These are phyloP conservation scores for Nannochloropsis oceanica DNA, from an alignment of 108 stramenopile species.

Conservation along the genomic window DNA sequence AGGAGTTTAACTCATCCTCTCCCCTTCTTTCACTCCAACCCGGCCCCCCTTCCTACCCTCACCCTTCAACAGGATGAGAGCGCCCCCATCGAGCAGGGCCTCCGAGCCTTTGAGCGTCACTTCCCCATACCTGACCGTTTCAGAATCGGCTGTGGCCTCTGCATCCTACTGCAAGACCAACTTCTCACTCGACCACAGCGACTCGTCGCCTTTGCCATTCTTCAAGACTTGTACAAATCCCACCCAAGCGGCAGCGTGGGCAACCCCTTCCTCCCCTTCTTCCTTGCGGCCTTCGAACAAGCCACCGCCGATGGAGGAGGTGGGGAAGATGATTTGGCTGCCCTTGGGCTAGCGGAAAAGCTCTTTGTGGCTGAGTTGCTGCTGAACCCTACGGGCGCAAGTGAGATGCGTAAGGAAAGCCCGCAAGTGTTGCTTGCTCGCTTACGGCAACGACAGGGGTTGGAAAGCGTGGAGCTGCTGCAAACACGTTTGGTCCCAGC, in stretches of 20 bases:
- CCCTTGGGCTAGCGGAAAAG: not conserved
- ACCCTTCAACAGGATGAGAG: not conserved
- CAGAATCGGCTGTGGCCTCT: constrained; percentile 33
- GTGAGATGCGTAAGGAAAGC: not conserved
- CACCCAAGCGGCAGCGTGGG: constrained; percentile 15
- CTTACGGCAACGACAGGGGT: not conserved
- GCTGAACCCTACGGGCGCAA: not conserved
- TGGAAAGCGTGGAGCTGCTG: not conserved
- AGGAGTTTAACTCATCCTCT: too few species aligned
- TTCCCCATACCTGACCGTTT: constrained; percentile 31
- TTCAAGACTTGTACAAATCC: constrained; percentile 25
- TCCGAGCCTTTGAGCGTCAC: constrained; percentile 8
- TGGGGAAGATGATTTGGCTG: not conserved
- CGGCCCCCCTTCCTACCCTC: not conserved
- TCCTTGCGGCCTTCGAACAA: constrained; percentile 30
- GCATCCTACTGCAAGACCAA: constrained; percentile 40
- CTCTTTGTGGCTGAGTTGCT: not conserved
- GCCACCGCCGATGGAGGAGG: constrained; percentile 24
- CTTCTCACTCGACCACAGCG: constrained; percentile 34
- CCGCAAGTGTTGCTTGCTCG: not conserved
- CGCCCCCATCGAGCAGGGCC: not conserved
- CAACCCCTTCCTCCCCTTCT: constrained; percentile 38
- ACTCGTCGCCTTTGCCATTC: constrained; percentile 31
- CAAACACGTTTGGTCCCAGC: not conserved
- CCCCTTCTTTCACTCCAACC: not conserved